A percentile compares a stretch with the other conserved stretches of the same genome.
Conservation (phyloP, 345 rosid genomes). For the Brassica nigra region DNA sequence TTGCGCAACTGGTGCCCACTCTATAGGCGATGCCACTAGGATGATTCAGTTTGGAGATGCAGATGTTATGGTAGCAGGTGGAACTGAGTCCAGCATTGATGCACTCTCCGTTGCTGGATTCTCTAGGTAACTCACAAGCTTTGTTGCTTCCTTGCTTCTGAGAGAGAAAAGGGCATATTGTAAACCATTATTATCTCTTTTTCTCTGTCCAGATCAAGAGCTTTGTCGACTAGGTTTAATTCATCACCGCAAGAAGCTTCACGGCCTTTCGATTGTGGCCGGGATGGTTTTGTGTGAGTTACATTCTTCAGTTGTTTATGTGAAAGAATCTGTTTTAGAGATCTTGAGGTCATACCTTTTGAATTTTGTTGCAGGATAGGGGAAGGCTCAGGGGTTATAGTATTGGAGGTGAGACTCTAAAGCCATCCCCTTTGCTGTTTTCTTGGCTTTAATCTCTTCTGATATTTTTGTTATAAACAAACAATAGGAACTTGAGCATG, state of each 20-base stretch:
- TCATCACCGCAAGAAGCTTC: slow-evolving; percentile 84
- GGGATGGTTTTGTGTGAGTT: slow-evolving; percentile 98
- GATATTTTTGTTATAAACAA: slow-evolving; percentile 20
- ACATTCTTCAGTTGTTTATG: neutral
- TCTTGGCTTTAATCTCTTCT: slow-evolving; percentile 1
- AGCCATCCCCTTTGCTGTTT: neutral
- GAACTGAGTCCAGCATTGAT: slow-evolving; percentile 95
- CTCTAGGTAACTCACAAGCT: slow-evolving; percentile 57
- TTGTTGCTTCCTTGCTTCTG: slow-evolving; percentile 4
- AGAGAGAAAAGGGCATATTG: neutral
- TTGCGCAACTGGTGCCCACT: slow-evolving; percentile 98
- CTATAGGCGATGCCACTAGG: slow-evolving; percentile 94
- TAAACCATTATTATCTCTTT: neutral
- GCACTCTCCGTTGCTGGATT: slow-evolving; percentile 95
- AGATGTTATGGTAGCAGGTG: slow-evolving; percentile 96
- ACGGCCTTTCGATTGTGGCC: slow-evolving; percentile 86
- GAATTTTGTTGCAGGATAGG: slow-evolving; percentile 70
- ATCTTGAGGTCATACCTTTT: slow-evolving; percentile 14
- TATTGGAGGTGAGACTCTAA: slow-evolving; percentile 70
- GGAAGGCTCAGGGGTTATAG: slow-evolving; percentile 86
- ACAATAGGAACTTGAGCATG: slow-evolving; percentile 89
- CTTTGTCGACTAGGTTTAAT: slow-evolving; percentile 81
- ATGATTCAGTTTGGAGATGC: slow-evolving; percentile 98
- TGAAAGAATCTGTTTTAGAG: slow-evolving; percentile 8
- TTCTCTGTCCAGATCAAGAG: slow-evolving; percentile 65